Conservation (phyloP, 2,329 filamentous ascomycete genomes). For the Aureobasidium sp. region DNA sequence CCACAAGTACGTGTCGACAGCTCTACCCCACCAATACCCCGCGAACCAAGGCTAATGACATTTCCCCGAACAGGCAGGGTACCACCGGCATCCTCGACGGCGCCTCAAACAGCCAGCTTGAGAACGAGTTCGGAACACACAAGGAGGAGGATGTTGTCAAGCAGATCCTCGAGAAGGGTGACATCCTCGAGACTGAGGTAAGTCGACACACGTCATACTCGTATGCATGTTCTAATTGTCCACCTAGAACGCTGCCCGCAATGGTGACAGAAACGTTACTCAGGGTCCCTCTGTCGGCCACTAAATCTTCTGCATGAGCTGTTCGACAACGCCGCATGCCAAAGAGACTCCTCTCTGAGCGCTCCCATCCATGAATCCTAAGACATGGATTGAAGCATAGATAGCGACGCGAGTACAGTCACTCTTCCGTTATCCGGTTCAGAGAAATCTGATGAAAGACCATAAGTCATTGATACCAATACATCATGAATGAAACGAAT, state of each 20-base stretch:
- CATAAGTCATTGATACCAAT: slow-evolving; percentile 13
- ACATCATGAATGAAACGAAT: slow-evolving; percentile 12
- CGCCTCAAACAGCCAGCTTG: slow-evolving; percentile 67
- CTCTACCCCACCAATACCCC: slow-evolving; percentile 6
- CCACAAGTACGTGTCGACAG: slow-evolving; percentile 62
- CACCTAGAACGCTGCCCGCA: slow-evolving; percentile 33
- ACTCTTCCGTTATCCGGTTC: slow-evolving; percentile 12
- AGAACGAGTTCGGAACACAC: slow-evolving; percentile 80
- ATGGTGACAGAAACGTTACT: slow-evolving; percentile 38
- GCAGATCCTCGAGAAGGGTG: slow-evolving; percentile 72
- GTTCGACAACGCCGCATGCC: slow-evolving; percentile 4
- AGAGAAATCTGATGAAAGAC: neutral
- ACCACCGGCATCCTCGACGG: slow-evolving; percentile 70
- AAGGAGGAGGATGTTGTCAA: slow-evolving; percentile 74
- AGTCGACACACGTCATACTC: too few relatives aligned
- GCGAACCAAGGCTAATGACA: neutral
- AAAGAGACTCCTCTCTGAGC: neutral
- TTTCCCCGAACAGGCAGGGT: slow-evolving; percentile 61
- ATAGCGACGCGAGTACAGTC: slow-evolving; percentile 5
- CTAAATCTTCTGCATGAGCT: neutral
- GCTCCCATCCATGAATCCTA: neutral
- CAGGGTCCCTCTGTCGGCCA: slow-evolving; percentile 30
- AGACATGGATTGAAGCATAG: neutral
- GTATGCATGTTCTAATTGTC: slow-evolving; percentile 20
- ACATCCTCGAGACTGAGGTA: slow-evolving; percentile 56